Conservation (phyloP, 345 rosid species). For the Salix dunnii region DNA sequence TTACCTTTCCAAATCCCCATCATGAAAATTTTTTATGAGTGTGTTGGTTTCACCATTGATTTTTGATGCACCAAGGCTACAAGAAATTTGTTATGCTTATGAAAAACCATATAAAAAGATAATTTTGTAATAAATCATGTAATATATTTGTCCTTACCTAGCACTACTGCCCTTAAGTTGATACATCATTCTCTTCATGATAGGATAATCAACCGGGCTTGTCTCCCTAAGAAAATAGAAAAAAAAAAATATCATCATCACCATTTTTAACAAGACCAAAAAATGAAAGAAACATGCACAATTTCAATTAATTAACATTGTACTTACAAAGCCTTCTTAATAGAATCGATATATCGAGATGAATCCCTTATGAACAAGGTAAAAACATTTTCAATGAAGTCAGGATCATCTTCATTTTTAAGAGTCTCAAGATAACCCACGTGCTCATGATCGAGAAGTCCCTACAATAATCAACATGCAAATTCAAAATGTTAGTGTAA, state of each 20-base stretch:
- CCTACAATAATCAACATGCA: background rate
- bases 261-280: no score
- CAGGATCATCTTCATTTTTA: background rate
- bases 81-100: background rate
- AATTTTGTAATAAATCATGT: background rate
- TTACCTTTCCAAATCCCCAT: no score
- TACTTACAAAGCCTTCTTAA: background rate
- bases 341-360: background rate
- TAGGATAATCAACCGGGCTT: background rate
- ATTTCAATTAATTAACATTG: background rate
- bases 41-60: background rate
- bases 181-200: background rate
- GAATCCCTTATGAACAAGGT: background rate
- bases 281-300: background rate
- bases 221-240: background rate
- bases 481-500: background rate
- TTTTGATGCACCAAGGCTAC: background rate
- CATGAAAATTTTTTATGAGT: no score
- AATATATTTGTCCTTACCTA: background rate
- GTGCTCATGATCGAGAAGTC: background rate
- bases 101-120: background rate
- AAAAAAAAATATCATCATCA: no score
- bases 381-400: background rate
- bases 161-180: constrained; percentile 1
- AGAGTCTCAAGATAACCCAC: background rate